Conservation (phyloP, 345 rosid species). For the Citrus sp. region DNA sequence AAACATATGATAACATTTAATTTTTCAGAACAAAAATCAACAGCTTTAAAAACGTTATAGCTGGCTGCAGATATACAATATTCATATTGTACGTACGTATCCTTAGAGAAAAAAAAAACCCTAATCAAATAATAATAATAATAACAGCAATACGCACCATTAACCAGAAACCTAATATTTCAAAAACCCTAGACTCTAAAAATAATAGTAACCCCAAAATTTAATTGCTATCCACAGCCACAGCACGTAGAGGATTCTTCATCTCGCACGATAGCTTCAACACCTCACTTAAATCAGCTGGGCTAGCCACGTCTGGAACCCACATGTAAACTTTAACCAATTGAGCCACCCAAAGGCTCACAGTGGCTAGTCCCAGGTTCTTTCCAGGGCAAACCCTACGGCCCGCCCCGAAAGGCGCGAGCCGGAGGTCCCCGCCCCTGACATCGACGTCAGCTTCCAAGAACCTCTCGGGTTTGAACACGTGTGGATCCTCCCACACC, state of each 20-base stretch:
- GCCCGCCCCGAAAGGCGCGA: conserved; percentile 92
- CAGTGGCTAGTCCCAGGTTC: conserved; percentile 66
- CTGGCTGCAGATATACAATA: background rate
- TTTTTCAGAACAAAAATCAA: background rate
- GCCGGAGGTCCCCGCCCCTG: conserved; percentile 63
- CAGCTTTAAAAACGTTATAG: background rate
- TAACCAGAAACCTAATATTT: conserved; percentile 1
- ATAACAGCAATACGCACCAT: too few relatives aligned
- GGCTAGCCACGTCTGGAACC: conserved; percentile 35
- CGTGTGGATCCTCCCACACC: conserved; percentile 60
- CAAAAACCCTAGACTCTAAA: background rate
- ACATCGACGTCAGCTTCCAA: conserved; percentile 52
- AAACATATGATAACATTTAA: background rate
- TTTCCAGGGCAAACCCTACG: conserved; percentile 90
- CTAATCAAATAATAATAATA: background rate
- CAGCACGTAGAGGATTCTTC: conserved; percentile 64
- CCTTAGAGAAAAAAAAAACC: too few relatives aligned
- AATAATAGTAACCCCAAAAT: background rate
- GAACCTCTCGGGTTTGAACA: conserved; percentile 73
- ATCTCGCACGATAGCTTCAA: conserved; percentile 89
- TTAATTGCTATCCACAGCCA: conserved; percentile 31
- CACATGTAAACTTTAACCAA: conserved; percentile 57
- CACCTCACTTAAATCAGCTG: conserved; percentile 63
- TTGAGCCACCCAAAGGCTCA: conserved; percentile 75
- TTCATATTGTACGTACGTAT: background rate